Conservation (phyloP, 768 basidiomycete genomes). For the Pleurotus tuber-regium region DNA sequence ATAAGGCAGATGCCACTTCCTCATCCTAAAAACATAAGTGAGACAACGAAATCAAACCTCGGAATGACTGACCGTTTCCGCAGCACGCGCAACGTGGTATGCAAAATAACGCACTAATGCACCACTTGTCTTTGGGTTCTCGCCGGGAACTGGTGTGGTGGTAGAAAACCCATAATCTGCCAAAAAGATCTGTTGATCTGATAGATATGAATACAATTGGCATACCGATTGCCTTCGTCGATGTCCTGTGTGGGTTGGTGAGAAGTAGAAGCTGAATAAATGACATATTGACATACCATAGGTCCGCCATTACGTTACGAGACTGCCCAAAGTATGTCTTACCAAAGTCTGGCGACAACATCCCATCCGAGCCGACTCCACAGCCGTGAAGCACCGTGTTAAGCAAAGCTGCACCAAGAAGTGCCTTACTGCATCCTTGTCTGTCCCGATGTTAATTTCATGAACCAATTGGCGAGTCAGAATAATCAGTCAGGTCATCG, state of each 20-base stretch:
- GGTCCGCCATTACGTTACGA: not conserved
- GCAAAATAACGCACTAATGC: not conserved
- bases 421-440: conserved; percentile 20
- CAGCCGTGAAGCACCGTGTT: conserved; percentile 13
- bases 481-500: not conserved
- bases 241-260: no score
- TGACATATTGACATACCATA: conserved; percentile 10
- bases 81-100: not conserved
- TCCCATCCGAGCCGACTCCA: not conserved
- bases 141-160: conserved; percentile 15
- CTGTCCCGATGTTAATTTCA: no score
- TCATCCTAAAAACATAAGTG: conserved; percentile 6
- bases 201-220: not conserved
- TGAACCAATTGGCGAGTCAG: not conserved
- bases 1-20: conserved; percentile 14
- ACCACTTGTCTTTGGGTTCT: conserved; percentile 10
- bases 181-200: not conserved
- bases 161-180: conserved; percentile 17
- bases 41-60: not conserved
- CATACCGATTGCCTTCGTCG: conserved; percentile 14
- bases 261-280: not conserved
- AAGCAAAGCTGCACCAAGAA: conserved; percentile 17
- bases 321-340: conserved; percentile 7
- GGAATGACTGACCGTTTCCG: not conserved
- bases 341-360: not conserved